phyloP scores from a whole-genome alignment of 2,329 filamentous ascomycete species.

The Colletotrichum navitas region DNA sequence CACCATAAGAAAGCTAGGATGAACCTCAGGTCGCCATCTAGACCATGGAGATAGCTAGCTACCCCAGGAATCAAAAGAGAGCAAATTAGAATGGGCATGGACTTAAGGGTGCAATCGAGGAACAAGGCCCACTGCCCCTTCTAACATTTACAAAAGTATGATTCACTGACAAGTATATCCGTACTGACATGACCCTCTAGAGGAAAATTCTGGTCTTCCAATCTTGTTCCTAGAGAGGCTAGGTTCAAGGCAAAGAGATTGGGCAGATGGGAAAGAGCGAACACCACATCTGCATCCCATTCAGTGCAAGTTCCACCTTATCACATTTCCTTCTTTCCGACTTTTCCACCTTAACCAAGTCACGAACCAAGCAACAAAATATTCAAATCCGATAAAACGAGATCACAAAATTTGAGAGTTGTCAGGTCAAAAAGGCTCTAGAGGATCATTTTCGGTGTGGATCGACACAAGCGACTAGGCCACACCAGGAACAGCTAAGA shows the following conservation, averaged over 20 bases:
- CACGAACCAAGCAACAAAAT: background rate
- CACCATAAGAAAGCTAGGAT: background rate
- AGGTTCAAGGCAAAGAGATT: background rate
- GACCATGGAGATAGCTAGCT: background rate
- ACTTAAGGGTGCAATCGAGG: background rate
- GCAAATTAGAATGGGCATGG: background rate
- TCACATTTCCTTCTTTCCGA: background rate
- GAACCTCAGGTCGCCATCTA: background rate
- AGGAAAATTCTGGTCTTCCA: background rate
- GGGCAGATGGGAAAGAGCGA: background rate
- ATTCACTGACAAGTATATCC: background rate
- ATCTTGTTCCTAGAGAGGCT: background rate
- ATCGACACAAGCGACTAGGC: background rate
- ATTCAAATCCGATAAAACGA: background rate
- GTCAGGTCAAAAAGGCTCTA: too few relatives aligned
- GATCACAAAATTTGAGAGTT: background rate
- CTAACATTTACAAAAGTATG: background rate
- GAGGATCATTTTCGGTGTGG: accelerated
- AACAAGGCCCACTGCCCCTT: background rate
- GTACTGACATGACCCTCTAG: background rate
- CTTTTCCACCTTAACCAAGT: background rate
- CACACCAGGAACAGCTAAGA: background rate
- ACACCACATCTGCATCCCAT: background rate
- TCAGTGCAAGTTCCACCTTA: background rate
- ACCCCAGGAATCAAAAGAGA: background rate